Percentiles rank a stretch among this genome's conserved stretches.
phyloP scores from a whole-genome alignment of 257 asterid species.

The Paraleonurus japonicus region DNA sequence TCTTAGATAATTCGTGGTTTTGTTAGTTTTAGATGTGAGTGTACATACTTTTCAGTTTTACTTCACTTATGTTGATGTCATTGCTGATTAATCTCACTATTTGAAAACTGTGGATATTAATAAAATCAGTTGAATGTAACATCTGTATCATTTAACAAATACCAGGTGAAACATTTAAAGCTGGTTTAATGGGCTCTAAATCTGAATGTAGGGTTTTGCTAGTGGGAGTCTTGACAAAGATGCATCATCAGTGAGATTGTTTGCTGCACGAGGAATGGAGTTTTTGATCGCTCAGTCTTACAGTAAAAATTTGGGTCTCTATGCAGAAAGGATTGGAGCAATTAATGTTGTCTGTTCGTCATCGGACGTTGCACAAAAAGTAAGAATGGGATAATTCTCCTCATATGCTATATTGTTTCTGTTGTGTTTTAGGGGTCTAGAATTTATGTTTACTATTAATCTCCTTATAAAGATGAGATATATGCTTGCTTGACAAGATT shows the following conservation, averaged over 20 bases:
- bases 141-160: conserved; percentile 10
- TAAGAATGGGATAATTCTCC: conserved; percentile 21
- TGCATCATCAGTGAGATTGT: conserved; percentile 89
- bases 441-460: background rate
- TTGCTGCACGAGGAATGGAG: conserved; percentile 95
- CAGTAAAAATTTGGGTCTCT: conserved; percentile 91
- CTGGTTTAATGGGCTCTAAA: conserved; percentile 19
- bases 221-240: conserved; percentile 96
- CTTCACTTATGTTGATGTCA: background rate
- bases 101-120: background rate
- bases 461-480: background rate
- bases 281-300: conserved; percentile 92
- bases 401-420: background rate
- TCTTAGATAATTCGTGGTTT: conserved; percentile 3
- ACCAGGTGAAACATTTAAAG: conserved; percentile 7
- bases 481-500: background rate
- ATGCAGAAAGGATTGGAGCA: conserved; percentile 97
- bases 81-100: conserved; percentile 1
- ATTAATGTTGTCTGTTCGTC: conserved; percentile 86
- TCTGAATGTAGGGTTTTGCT: conserved; percentile 79
- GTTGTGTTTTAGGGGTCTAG: background rate
- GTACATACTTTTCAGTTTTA: background rate
- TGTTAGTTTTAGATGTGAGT: background rate
- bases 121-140: conserved; percentile 6
- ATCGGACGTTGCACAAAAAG: conserved; percentile 79